A percentile compares a stretch with the other conserved stretches of the same genome.
Conservation (phyloP, 768 basidiomycete species). For the Xerocomellus dryophilus region DNA sequence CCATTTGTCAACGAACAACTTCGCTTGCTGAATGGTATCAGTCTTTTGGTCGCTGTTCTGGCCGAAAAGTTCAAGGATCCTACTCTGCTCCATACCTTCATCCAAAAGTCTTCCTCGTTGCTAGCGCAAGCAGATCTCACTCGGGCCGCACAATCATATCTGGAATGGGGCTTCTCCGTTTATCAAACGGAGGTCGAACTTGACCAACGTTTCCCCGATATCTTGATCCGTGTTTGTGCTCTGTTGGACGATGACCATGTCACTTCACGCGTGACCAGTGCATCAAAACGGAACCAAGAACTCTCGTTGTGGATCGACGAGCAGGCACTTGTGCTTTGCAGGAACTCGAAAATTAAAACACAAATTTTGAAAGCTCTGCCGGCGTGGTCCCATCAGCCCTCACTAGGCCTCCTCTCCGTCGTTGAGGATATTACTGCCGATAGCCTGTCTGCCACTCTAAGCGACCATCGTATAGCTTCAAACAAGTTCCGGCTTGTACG, state of each 20-base stretch:
- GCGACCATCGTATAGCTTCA: constrained; percentile 56
- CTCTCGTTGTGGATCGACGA: constrained; percentile 64
- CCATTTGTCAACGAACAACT: constrained; percentile 83
- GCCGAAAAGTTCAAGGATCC: constrained; percentile 51
- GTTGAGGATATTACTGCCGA: constrained; percentile 45
- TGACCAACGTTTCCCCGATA: constrained; percentile 57
- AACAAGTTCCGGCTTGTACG: constrained; percentile 79
- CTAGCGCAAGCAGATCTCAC: constrained; percentile 67
- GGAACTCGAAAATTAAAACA: constrained; percentile 34
- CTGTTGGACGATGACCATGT: constrained; percentile 53
- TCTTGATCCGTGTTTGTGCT: constrained; percentile 67
- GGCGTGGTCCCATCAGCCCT: constrained; percentile 73
- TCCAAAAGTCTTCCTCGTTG: constrained; percentile 63
- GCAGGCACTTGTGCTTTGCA: constrained; percentile 44
- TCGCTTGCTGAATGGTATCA: constrained; percentile 68
- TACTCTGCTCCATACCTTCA: constrained; percentile 63
- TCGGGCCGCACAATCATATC: constrained; percentile 66
- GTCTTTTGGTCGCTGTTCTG: constrained; percentile 68
- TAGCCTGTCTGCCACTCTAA: constrained; percentile 53
- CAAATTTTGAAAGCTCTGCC: constrained; percentile 57
- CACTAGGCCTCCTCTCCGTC: constrained; percentile 42
- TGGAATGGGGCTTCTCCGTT: constrained; percentile 69
- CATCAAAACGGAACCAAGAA: constrained; percentile 40
- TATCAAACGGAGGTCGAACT: constrained; percentile 42
- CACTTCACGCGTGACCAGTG: constrained; percentile 26